These are phyloP conservation scores for Sanghuangporus sanghuang DNA, from an alignment of 1,284 basidiomycete species.

Conservation along the genomic window DNA sequence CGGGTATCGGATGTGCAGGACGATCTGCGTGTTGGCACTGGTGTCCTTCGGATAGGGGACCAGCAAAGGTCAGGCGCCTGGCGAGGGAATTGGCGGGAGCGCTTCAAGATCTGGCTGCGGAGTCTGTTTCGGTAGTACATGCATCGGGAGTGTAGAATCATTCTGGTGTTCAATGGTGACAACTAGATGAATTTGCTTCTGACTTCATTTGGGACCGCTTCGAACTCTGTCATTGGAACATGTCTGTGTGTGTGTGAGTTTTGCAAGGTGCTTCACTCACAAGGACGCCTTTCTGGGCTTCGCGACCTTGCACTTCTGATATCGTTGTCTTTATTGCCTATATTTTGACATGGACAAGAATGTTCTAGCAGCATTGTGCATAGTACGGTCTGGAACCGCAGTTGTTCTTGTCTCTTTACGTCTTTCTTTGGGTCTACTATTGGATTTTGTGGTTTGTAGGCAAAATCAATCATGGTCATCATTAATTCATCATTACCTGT, in stretches of 20 bases:
- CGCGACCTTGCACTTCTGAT: too few species aligned
- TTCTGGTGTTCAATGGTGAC: background rate
- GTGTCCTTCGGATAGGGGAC: conserved; percentile 61
- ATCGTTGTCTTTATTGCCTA: too few species aligned
- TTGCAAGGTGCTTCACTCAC: background rate
- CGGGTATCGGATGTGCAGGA: conserved; percentile 48
- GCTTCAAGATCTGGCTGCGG: conserved; percentile 67
- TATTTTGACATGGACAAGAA: too few species aligned
- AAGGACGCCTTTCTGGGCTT: background rate
- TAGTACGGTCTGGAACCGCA: too few species aligned
- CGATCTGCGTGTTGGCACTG: conserved; percentile 64
- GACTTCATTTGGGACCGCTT: background rate
- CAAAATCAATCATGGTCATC: too few species aligned
- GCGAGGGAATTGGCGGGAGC: conserved; percentile 70
- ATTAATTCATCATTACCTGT: too few species aligned
- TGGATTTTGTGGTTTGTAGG: too few species aligned
- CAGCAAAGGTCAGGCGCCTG: conserved; percentile 53
- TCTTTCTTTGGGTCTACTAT: too few species aligned
- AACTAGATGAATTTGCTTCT: background rate
- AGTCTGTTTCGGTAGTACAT: conserved; percentile 48
- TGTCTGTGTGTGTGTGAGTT: background rate
- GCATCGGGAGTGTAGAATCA: background rate
- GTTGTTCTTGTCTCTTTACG: too few species aligned
- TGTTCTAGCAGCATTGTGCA: too few species aligned
- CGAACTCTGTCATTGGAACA: background rate